phyloP scores from a whole-genome alignment of 352 stramenopile genomes.

The Hyaloperonospora arabidopsidis region DNA sequence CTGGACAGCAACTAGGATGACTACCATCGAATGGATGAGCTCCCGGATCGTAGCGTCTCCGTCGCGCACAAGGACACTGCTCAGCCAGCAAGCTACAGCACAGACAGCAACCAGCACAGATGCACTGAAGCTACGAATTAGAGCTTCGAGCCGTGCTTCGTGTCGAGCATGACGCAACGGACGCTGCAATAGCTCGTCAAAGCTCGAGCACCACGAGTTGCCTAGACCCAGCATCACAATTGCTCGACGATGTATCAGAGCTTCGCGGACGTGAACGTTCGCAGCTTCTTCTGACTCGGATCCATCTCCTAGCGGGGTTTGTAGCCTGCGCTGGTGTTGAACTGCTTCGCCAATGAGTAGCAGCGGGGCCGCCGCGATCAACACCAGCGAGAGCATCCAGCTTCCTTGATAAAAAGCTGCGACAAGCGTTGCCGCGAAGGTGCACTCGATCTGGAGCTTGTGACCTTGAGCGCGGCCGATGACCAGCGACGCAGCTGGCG shows the following conservation, averaged over 20 bases:
- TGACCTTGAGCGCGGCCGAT: conserved; percentile 39
- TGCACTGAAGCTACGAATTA: conserved; percentile 59
- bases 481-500: conserved; percentile 33
- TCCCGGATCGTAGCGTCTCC: conserved; percentile 37
- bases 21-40: conserved; percentile 36
- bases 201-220: conserved; percentile 24
- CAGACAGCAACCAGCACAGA: conserved; percentile 35
- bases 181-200: conserved; percentile 19
- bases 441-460: conserved; percentile 37
- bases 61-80: conserved; percentile 35
- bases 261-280: too few species aligned
- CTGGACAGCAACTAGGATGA: conserved; percentile 35
- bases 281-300: too few species aligned
- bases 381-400: conserved; percentile 56
- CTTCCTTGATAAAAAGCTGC: conserved; percentile 41
- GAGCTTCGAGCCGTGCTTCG: conserved; percentile 28
- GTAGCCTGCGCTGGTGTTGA: conserved; percentile 7
- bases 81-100: conserved; percentile 56
- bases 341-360: conserved; percentile 43
- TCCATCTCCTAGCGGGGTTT: background rate
- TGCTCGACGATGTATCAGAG: conserved; percentile 24
- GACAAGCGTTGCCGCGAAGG: conserved; percentile 24
- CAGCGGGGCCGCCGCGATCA: conserved; percentile 50
- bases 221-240: conserved; percentile 36
- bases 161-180: conserved; percentile 14